Base-by-base conservation (phyloP, 1,284 basidiomycete genomes). In the Inonotus obliquus region DNA sequence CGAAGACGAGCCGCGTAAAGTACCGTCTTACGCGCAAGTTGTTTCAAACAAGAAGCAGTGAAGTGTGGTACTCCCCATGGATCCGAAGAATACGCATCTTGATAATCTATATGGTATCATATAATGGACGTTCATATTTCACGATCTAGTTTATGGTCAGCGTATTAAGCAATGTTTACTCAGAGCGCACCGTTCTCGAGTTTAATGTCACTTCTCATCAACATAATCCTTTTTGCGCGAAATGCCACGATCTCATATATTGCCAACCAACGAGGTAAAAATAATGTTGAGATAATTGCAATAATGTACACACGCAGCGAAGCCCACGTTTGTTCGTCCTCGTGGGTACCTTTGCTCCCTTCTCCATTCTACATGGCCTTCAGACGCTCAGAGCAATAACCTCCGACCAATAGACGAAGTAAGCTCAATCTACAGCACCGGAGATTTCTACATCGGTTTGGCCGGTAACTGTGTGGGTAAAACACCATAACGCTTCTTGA, bases 401-500 rank as follows among this genome's bases (percentile, higher is more conserved):
- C n/a, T n/a, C n/a, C n/a, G n/a, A n/a, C n/a, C n/a, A n/a, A n/a
- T n/a, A n/a, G n/a, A n/a, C n/a, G n/a, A 32, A 32, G 9, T 32
- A 32, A 32, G 32, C 32, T 9, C 21, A 23, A 49, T 25, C 9
- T 10, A 1, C 2, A 49, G 9, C 11, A 25, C 5, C n/a, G 11
- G n/a, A 49, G 23, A 17, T 44, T 49, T 71, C 81, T 82, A 95
- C 78, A 94, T 80, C 13, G 94, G 94, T 75, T 93, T 94, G 64
- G 81, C 77, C 35, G 95, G 94, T n/a, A 92, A 81, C 73, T 97
- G 94, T 23, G 95, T 96, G 65, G 87, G 85, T 66, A 98, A 83
- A 64, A 96, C 85, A 65, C 85, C 85, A 72, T 83, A 91, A 73
- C 94, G 85, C 78, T 92, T 94, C 81, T 97, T 97, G 73, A 97